These are phyloP conservation scores for Vitellaria paradoxa DNA, from an alignment of 179 eudicot genomes.

Conservation along the genomic window DNA sequence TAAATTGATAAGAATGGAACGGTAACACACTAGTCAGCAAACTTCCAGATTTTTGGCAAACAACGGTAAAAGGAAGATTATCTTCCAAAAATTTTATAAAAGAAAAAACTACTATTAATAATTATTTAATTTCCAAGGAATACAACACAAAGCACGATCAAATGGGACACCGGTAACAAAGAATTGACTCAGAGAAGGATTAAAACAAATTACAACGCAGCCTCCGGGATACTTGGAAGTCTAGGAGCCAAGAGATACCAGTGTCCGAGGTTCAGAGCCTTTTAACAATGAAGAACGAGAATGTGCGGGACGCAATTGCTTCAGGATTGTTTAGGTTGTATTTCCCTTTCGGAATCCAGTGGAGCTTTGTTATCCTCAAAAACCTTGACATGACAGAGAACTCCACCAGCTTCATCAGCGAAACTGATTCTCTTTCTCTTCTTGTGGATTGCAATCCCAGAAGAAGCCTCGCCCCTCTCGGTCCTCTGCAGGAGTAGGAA, in stretches of 20 bases:
- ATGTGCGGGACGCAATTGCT: constrained; percentile 8
- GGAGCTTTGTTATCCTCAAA: constrained; percentile 30
- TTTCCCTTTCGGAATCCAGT: constrained; percentile 5
- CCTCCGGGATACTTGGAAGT: background rate
- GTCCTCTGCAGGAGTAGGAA: constrained; percentile 39
- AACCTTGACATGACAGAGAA: constrained; percentile 64
- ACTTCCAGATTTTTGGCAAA: background rate
- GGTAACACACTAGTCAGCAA: background rate
- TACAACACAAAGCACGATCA: background rate
- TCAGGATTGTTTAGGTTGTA: background rate
- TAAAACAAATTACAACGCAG: background rate
- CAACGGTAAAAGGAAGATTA: background rate
- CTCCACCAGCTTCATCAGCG: constrained; percentile 94
- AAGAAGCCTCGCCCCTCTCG: constrained; percentile 33
- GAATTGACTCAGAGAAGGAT: background rate
- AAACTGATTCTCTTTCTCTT: constrained; percentile 65
- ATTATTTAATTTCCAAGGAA: background rate
- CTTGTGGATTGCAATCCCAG: constrained; percentile 31
- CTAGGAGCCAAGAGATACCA: background rate
- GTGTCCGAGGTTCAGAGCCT: background rate
- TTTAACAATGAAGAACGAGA: background rate
- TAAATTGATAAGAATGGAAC: too few relatives aligned
- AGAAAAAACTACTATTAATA: background rate
- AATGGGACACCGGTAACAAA: background rate
- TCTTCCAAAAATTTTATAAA: background rate